phyloP scores from a whole-genome alignment of 805 yeast genomes.

The Ogataea ganodermae region DNA sequence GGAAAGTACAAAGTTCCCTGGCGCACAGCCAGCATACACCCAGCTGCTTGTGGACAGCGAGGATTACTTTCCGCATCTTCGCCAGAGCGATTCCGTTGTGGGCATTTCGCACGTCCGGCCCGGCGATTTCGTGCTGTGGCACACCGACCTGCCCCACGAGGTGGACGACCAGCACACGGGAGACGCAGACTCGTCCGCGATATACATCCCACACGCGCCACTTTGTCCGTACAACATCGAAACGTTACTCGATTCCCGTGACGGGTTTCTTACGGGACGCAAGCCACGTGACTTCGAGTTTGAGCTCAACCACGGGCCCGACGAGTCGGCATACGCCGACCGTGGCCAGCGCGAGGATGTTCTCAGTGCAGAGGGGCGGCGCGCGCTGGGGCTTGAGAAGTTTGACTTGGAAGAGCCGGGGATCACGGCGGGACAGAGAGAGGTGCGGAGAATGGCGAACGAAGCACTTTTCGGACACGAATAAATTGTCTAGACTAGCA shows the following conservation, averaged over 20 bases:
- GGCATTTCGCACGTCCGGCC: slow-evolving; percentile 27
- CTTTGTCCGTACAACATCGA: slow-evolving; percentile 22
- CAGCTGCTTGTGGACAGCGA: slow-evolving; percentile 32
- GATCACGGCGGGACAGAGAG: slow-evolving; percentile 30
- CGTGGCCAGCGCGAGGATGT: slow-evolving; percentile 12
- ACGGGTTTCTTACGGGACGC: slow-evolving; percentile 9
- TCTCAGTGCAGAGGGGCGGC: slow-evolving; percentile 24
- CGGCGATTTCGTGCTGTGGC: slow-evolving; percentile 48
- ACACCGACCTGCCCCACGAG: slow-evolving; percentile 43
- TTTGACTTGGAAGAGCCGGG: slow-evolving; percentile 28
- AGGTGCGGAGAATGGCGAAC: slow-evolving; percentile 26
- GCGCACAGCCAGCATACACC: slow-evolving; percentile 40
- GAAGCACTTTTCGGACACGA: background rate
- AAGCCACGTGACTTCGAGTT: slow-evolving; percentile 14
- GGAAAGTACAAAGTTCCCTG: slow-evolving; percentile 37
- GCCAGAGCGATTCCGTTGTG: slow-evolving; percentile 33
- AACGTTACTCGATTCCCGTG: slow-evolving; percentile 7
- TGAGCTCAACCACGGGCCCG: slow-evolving; percentile 9
- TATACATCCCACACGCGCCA: slow-evolving; percentile 41
- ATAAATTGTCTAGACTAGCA: too few relatives aligned
- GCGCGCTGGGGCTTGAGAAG: slow-evolving; percentile 31
- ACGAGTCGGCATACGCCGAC: slow-evolving; percentile 12
- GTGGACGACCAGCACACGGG: slow-evolving; percentile 43
- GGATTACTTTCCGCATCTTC: slow-evolving; percentile 38
- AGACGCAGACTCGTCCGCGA: slow-evolving; percentile 37